phyloP scores from a whole-genome alignment of 2,329 filamentous ascomycete genomes.

The Neonectria faginata region DNA sequence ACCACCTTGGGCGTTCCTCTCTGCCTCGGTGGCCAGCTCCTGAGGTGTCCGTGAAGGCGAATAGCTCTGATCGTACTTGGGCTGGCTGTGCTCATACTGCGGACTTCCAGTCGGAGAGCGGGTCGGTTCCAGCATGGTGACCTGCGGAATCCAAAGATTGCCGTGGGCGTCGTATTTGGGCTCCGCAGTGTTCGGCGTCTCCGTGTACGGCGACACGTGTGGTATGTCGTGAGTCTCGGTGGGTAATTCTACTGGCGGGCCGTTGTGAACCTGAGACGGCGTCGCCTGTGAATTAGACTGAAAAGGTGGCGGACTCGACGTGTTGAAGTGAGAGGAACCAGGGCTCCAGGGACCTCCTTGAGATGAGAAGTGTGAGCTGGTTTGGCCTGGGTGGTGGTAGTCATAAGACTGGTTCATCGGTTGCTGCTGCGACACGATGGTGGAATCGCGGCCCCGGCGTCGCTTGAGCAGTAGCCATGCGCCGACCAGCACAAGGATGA shows the following conservation, averaged over 20 bases:
- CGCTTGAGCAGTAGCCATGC: conserved; percentile 50
- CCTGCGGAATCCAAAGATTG: conserved; percentile 50
- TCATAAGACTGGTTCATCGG: conserved; percentile 41
- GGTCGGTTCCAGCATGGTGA: conserved; percentile 47
- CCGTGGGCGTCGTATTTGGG: conserved; percentile 49
- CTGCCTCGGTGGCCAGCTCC: conserved; percentile 38
- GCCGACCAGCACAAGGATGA: conserved; percentile 46
- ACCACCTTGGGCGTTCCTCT: conserved; percentile 28
- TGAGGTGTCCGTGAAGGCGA: conserved; percentile 39
- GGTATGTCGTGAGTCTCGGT: conserved; percentile 29
- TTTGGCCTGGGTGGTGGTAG: conserved; percentile 42
- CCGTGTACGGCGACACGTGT: conserved; percentile 33
- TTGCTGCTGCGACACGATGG: conserved; percentile 38
- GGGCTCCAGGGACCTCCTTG: conserved; percentile 43
- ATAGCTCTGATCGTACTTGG: conserved; percentile 36
- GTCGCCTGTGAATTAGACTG: conserved; percentile 34
- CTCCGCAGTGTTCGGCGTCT: conserved; percentile 31
- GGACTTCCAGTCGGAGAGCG: conserved; percentile 37
- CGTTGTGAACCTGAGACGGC: conserved; percentile 34
- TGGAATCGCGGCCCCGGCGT: conserved; percentile 26
- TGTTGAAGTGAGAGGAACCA: conserved; percentile 38
- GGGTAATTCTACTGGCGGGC: conserved; percentile 47
- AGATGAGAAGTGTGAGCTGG: conserved; percentile 37
- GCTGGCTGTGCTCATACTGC: conserved; percentile 34
- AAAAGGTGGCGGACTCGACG: conserved; percentile 36